phyloP scores from a whole-genome alignment of 2,329 filamentous ascomycete species.

The Colletotrichum australisinense region DNA sequence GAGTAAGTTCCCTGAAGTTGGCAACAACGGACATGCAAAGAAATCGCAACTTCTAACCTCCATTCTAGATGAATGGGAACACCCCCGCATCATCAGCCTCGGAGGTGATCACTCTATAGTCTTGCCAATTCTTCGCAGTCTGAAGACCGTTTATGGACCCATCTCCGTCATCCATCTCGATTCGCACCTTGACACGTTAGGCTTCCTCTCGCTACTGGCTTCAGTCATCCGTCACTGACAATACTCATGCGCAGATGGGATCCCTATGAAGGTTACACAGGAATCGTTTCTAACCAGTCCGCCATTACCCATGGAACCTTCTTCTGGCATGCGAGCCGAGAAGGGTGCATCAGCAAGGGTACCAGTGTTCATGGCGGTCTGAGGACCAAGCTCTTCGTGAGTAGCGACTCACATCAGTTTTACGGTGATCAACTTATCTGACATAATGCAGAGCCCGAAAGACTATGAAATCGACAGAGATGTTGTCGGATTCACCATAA shows the following conservation, averaged over 20 bases:
- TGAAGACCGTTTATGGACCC: background rate
- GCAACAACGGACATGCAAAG: background rate
- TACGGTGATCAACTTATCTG: background rate
- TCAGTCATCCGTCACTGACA: background rate
- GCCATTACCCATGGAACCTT: constrained; percentile 90
- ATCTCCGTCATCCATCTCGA: background rate
- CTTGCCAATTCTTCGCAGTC: background rate
- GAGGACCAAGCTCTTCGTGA: constrained; percentile 62
- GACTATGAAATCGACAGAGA: background rate
- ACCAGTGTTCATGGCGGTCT: constrained; percentile 84
- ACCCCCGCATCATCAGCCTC: background rate
- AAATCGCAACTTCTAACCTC: background rate
- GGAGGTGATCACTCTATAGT: background rate
- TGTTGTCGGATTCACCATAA: constrained; percentile 44
- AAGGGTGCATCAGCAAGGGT: constrained; percentile 80
- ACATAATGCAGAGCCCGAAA: background rate
- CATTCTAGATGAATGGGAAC: background rate
- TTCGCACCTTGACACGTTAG: background rate
- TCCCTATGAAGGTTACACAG: background rate
- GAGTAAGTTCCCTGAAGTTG: background rate
- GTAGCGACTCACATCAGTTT: background rate
- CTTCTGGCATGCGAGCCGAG: constrained; percentile 87
- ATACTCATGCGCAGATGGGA: background rate
- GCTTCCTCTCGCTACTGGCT: background rate
- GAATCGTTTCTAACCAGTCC: background rate